Evolutionary conservation across 2,329 filamentous ascomycete species (phyloP).

Genomic region (Ploettnerulaceae sp.): DNA sequence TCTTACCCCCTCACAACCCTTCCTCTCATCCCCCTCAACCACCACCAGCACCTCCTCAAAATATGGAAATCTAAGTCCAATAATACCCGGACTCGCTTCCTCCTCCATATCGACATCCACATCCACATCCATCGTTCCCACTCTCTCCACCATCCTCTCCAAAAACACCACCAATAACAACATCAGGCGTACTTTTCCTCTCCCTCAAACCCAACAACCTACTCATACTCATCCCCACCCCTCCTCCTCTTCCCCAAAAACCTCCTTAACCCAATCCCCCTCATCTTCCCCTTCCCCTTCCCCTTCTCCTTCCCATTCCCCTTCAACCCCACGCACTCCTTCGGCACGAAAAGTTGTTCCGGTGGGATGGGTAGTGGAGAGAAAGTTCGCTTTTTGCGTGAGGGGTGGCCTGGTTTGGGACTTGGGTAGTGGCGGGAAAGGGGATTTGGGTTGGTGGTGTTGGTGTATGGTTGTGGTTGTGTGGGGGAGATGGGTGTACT

Average conservation of each 20-base stretch:
- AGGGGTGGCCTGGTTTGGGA: conserved; percentile 1
- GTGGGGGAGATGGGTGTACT: not conserved
- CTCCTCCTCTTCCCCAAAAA: not conserved
- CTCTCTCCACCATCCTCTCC: too few species aligned
- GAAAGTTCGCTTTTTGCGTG: not conserved
- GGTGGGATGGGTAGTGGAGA: not conserved
- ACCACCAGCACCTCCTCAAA: conserved; percentile 4
- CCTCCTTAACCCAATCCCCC: too few species aligned
- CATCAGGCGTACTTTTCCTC: too few species aligned
- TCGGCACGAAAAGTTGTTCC: not conserved
- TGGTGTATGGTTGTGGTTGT: not conserved
- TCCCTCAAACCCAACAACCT: too few species aligned
- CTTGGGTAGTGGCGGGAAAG: not conserved
- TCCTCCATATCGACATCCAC: too few species aligned
- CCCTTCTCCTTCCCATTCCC: not conserved
- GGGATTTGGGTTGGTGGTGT: not conserved
- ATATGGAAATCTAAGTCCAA: conserved; percentile 4
- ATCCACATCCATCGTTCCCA: too few species aligned
- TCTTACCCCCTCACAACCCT: conserved; percentile 5
- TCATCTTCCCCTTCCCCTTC: not conserved
- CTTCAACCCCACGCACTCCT: not conserved
- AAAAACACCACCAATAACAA: too few species aligned
- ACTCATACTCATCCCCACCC: not conserved
- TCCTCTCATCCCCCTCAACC: not conserved
- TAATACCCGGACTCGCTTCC: too few species aligned